phyloP scores from a whole-genome alignment of 768 basidiomycete species.

The Lactifluus echinatus region DNA sequence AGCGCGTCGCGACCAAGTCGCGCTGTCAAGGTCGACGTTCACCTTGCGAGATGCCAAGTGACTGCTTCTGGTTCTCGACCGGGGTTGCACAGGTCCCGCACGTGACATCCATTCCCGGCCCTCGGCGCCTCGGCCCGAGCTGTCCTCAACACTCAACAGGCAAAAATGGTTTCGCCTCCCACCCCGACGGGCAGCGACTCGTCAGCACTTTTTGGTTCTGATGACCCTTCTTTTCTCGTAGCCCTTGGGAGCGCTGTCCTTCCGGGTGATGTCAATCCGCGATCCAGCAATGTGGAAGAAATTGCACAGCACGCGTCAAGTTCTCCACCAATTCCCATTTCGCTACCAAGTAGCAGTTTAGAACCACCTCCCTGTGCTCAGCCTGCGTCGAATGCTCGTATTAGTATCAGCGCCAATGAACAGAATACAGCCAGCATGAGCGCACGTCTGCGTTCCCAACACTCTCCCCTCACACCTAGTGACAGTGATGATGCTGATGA shows the following conservation, averaged over 20 bases:
- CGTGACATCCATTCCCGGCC: neutral
- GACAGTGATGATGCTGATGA: conserved; percentile 6
- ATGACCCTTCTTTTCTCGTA: conserved; percentile 45
- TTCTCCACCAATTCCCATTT: conserved; percentile 3
- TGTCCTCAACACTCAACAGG: too few species aligned
- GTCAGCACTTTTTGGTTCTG: conserved; percentile 47
- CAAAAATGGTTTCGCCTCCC: conserved; percentile 15
- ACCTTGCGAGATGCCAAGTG: neutral
- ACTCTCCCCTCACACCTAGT: neutral
- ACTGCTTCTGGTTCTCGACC: neutral
- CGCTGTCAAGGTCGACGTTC: neutral
- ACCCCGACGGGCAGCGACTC: conserved; percentile 27
- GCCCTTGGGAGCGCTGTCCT: conserved; percentile 38
- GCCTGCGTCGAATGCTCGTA: conserved; percentile 35
- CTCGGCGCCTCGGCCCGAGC: too few species aligned
- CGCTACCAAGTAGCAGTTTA: conserved; percentile 21
- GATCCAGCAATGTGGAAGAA: neutral
- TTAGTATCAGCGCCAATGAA: conserved; percentile 30
- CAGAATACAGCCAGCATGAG: neutral
- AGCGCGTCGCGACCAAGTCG: conserved; percentile 1
- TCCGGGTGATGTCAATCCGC: conserved; percentile 36
- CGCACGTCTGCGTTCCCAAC: neutral
- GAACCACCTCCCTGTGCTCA: conserved; percentile 36
- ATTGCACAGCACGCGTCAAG: neutral
- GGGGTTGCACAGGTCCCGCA: too few species aligned